Evolutionary conservation across 805 yeast genomes (phyloP).

Genomic region (Starmera pachycereana): DNA sequence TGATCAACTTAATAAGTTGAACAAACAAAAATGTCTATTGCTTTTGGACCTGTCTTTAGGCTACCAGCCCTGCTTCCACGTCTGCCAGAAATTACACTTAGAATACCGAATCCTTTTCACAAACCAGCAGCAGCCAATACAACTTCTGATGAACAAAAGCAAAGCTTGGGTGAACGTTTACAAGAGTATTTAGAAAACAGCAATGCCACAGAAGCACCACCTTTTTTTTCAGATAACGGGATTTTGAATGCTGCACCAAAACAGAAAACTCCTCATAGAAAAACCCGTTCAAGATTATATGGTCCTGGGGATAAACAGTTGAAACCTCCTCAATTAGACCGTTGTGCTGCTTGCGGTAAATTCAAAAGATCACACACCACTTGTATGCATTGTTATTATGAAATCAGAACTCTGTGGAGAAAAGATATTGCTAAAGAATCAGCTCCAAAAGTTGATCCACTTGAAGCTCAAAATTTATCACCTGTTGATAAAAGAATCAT

Average conservation of each 20-base stretch:
- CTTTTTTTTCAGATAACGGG: conserved; percentile 51
- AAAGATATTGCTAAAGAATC: conserved; percentile 21
- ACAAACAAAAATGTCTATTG: conserved; percentile 14
- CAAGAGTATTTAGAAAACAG: conserved; percentile 17
- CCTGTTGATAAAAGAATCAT: conserved; percentile 52
- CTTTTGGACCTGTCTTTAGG: neutral
- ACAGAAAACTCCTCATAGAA: conserved; percentile 81
- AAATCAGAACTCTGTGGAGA: conserved; percentile 70
- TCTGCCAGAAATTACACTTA: conserved; percentile 15
- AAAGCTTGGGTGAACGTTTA: conserved; percentile 30
- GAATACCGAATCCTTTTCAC: conserved; percentile 15
- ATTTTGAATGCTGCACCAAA: conserved; percentile 79
- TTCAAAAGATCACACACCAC: conserved; percentile 82
- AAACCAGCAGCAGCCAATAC: conserved; percentile 1
- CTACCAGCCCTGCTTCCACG: conserved; percentile 9
- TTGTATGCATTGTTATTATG: conserved; percentile 87
- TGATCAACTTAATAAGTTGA: too few relatives aligned
- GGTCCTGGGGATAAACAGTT: conserved; percentile 79
- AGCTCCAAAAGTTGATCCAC: conserved; percentile 18
- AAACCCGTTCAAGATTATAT: conserved; percentile 73
- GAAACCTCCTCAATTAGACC: conserved; percentile 64
- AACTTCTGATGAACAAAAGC: conserved; percentile 12
- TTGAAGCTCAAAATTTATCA: conserved; percentile 26
- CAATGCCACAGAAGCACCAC: conserved; percentile 19
- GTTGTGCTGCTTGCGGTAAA: conserved; percentile 95